These are phyloP conservation scores for Syzygium malaccense DNA, from an alignment of 441 rosid species.

Conservation along the genomic window DNA sequence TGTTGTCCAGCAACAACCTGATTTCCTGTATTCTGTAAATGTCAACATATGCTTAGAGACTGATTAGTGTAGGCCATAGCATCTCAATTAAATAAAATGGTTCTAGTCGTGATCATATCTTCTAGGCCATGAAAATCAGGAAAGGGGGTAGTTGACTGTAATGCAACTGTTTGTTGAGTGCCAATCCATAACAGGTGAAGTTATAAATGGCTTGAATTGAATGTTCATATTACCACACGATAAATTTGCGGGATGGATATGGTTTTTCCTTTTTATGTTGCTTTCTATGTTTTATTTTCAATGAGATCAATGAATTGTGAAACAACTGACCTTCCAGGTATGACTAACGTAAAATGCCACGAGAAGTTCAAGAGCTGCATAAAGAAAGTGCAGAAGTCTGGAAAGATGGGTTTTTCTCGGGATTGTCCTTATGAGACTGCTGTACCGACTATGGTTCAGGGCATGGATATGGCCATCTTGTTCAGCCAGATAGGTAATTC, in stretches of 20 bases:
- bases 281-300: not conserved
- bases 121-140: not conserved
- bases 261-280: not conserved
- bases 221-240: not conserved
- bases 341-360: slow-evolving; percentile 63
- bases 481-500: slow-evolving; percentile 57
- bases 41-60: not conserved
- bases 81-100: not conserved
- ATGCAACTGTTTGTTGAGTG: not conserved
- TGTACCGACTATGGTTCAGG: slow-evolving; percentile 84
- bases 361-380: slow-evolving; percentile 79
- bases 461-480: slow-evolving; percentile 89
- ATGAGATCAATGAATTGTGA: not conserved
- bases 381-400: slow-evolving; percentile 62
- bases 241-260: not conserved
- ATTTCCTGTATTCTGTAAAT: not conserved
- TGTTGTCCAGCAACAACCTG: not conserved
- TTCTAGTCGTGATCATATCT: not conserved
- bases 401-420: slow-evolving; percentile 64
- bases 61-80: not conserved
- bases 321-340: slow-evolving; percentile 26
- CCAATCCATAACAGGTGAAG: not conserved
- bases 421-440: slow-evolving; percentile 61
- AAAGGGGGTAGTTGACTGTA: not conserved
- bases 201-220: not conserved